Percentiles rank a stretch among this genome's conserved stretches.
Evolutionary conservation across 495 filamentous ascomycete species (phyloP).

Genomic region (Chaetomium fimeti): DNA sequence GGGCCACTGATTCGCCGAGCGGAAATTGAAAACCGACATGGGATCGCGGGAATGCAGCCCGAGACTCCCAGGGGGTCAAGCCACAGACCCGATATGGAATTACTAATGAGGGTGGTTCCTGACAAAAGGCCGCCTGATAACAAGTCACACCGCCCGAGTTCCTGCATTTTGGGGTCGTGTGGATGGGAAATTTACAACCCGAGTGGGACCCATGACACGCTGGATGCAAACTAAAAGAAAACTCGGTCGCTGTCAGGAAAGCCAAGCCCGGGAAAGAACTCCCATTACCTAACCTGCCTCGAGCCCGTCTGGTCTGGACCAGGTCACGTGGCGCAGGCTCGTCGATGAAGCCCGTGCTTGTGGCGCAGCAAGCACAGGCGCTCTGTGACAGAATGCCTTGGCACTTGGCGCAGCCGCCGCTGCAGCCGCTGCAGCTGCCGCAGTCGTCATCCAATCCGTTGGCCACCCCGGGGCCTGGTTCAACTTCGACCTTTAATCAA

Average conservation of each 20-base stretch:
- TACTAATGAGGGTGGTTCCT: background rate
- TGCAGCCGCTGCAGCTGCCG: constrained; percentile 3
- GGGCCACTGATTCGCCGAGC: background rate
- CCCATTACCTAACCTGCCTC: constrained; percentile 1
- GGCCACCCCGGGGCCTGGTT: background rate
- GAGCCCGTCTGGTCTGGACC: background rate
- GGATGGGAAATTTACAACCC: background rate
- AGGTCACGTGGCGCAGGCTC: background rate
- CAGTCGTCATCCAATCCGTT: constrained; percentile 8
- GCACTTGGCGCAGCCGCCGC: background rate
- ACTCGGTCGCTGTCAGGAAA: background rate
- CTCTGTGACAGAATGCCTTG: background rate
- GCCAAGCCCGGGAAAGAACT: background rate
- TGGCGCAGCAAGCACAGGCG: constrained; percentile 1
- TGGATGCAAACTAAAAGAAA: background rate
- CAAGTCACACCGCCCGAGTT: constrained; percentile 6
- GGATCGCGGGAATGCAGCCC: background rate
- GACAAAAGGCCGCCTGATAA: background rate
- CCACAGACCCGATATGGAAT: background rate
- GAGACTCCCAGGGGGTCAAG: background rate
- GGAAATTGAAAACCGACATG: background rate
- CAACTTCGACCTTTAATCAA: background rate
- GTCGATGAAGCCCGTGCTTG: background rate
- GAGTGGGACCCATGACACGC: constrained; percentile 7
- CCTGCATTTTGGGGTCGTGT: background rate